Evolutionary conservation across 495 filamentous ascomycete genomes (phyloP).

Genomic region (Penicillium lagena): DNA sequence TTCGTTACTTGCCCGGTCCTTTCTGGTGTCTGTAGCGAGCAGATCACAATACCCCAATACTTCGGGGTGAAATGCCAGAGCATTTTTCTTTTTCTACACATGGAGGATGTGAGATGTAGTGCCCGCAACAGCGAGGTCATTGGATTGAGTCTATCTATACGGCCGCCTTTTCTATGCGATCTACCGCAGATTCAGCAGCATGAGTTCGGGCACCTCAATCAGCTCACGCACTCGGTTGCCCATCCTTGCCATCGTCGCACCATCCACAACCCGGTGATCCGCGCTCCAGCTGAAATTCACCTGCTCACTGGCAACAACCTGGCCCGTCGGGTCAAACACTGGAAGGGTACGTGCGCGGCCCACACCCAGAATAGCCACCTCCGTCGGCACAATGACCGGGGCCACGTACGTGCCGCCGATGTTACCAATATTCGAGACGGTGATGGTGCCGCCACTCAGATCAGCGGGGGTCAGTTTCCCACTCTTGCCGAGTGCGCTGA

Average conservation of each 20-base stretch:
- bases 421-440: constrained; percentile 94
- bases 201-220: constrained; percentile 76
- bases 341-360: constrained; percentile 68
- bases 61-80: neutral
- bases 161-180: neutral
- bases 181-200: constrained; percentile 56
- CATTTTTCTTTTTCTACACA: neutral
- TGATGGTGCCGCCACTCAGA: constrained; percentile 83
- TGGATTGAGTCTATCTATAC: neutral
- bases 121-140: no score
- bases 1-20: no score
- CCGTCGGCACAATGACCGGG: constrained; percentile 81
- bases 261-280: constrained; percentile 92
- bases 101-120: no score
- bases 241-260: constrained; percentile 86
- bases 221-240: constrained; percentile 69
- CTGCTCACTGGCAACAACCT: constrained; percentile 83
- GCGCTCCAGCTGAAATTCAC: constrained; percentile 95
- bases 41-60: neutral
- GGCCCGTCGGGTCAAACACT: constrained; percentile 72
- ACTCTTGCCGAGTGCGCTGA: constrained; percentile 61
- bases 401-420: constrained; percentile 89
- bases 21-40: no score
- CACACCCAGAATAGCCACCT: constrained; percentile 89
- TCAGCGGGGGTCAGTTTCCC: constrained; percentile 74